Evolutionary conservation across 1,284 basidiomycete genomes (phyloP).

Genomic region (Cutaneotrichosporon sp.): DNA sequence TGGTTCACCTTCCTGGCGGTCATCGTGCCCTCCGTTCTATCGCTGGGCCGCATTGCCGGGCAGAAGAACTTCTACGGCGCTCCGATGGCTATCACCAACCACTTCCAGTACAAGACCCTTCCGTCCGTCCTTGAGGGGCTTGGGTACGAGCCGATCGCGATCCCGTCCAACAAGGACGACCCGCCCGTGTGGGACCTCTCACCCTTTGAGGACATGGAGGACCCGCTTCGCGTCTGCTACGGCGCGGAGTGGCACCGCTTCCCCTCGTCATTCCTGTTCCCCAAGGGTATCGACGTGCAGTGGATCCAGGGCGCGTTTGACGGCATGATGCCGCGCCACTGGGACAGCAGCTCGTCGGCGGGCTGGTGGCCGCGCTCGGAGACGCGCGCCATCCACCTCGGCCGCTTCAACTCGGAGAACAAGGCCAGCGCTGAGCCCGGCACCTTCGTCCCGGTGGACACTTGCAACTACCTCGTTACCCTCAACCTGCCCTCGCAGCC

Average conservation of each 20-base stretch:
- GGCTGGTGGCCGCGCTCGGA: constrained; percentile 65
- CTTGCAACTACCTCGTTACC: constrained; percentile 85
- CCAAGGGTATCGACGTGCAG: constrained; percentile 74
- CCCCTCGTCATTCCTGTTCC: constrained; percentile 85
- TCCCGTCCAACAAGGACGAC: neutral
- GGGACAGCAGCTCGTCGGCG: constrained; percentile 31
- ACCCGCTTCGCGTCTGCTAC: constrained; percentile 71
- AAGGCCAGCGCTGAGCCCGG: constrained; percentile 64
- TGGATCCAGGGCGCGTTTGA: constrained; percentile 89
- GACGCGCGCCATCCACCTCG: constrained; percentile 63
- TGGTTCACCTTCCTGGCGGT: constrained; percentile 72
- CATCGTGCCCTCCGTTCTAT: constrained; percentile 66
- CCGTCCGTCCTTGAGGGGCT: constrained; percentile 76
- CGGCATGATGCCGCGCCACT: constrained; percentile 76
- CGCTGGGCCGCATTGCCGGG: constrained; percentile 75
- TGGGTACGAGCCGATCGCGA: constrained; percentile 58
- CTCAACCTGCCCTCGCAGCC: constrained; percentile 75
- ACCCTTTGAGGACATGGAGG: constrained; percentile 67
- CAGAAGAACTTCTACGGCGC: constrained; percentile 88
- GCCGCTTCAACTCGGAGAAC: constrained; percentile 86
- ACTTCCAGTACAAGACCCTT: constrained; percentile 76
- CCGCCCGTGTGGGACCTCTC: constrained; percentile 67
- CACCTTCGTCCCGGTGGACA: constrained; percentile 72
- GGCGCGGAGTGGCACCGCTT: constrained; percentile 97
- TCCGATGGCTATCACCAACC: constrained; percentile 71